These are phyloP conservation scores for Candida alai DNA, from an alignment of 805 yeast species.

Conservation along the genomic window DNA sequence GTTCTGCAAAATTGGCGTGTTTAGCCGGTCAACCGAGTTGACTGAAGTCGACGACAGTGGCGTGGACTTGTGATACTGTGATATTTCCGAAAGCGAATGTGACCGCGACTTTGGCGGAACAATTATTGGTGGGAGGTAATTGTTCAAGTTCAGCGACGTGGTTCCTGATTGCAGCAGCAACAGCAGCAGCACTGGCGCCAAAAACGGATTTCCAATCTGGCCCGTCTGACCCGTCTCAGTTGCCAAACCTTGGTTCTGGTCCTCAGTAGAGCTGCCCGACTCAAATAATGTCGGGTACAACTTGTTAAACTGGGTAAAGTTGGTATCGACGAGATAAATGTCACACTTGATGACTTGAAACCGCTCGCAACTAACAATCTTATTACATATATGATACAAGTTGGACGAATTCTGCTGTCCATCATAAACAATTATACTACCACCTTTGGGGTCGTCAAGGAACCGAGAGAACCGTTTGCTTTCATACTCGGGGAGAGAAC, in stretches of 20 bases:
- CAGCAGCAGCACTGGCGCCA: not conserved
- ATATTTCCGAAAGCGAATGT: slow-evolving; percentile 15
- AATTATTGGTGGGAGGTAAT: slow-evolving; percentile 8
- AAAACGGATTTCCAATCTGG: not conserved
- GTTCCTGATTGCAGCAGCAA: slow-evolving; percentile 1
- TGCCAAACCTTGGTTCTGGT: not conserved
- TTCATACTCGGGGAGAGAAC: slow-evolving; percentile 55
- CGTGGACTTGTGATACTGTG: slow-evolving; percentile 11
- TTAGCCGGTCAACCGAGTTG: slow-evolving; percentile 52
- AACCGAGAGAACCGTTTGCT: slow-evolving; percentile 38
- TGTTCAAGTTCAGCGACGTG: slow-evolving; percentile 1
- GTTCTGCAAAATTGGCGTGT: slow-evolving; percentile 15
- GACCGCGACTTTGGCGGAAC: slow-evolving; percentile 14
- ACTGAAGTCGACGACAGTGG: slow-evolving; percentile 16
- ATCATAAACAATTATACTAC: slow-evolving; percentile 44
- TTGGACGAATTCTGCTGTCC: slow-evolving; percentile 31
- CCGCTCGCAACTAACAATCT: slow-evolving; percentile 33
- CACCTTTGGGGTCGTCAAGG: slow-evolving; percentile 13
- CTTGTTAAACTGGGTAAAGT: slow-evolving; percentile 35
- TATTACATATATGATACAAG: slow-evolving; percentile 45
- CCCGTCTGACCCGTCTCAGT: not conserved
- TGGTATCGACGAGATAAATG: slow-evolving; percentile 39
- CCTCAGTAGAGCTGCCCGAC: slow-evolving; percentile 13
- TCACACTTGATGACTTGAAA: slow-evolving; percentile 2
- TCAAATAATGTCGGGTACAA: slow-evolving; percentile 17